phyloP scores from a whole-genome alignment of 2,329 filamentous ascomycete genomes.

The Hymenoscyphus scutula region DNA sequence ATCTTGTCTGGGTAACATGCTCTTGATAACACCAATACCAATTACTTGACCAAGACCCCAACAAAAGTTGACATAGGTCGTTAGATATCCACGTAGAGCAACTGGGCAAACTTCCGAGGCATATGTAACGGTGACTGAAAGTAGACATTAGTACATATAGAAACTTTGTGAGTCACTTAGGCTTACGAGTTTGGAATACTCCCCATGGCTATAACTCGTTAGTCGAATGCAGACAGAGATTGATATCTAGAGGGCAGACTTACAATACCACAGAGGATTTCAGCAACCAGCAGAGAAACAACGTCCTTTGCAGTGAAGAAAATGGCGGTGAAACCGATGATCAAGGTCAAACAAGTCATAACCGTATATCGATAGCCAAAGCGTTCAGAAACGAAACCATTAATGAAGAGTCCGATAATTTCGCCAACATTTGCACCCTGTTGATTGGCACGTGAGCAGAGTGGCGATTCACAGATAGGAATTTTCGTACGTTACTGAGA shows the following conservation, averaged over 20 bases:
- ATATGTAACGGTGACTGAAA: conserved; percentile 36
- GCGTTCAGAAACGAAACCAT: conserved; percentile 49
- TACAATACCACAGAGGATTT: conserved; percentile 49
- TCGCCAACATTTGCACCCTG: conserved; percentile 36
- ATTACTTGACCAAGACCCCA: conserved; percentile 53
- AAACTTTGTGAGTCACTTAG: not conserved
- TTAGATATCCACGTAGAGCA: conserved; percentile 53
- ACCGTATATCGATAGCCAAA: conserved; percentile 52
- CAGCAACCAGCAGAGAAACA: conserved; percentile 46
- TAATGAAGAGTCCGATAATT: conserved; percentile 50
- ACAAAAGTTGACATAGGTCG: conserved; percentile 56
- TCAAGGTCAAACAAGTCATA: conserved; percentile 44
- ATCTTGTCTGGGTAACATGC: conserved; percentile 44
- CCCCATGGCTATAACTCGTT: conserved; percentile 40
- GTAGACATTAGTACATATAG: conserved; percentile 7
- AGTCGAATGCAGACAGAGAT: conserved; percentile 6
- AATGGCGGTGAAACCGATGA: conserved; percentile 48
- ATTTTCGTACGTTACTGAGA: conserved; percentile 32
- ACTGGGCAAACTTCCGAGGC: conserved; percentile 54
- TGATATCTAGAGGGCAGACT: conserved; percentile 8
- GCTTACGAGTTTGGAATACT: conserved; percentile 46
- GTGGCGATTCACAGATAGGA: not conserved
- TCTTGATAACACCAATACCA: conserved; percentile 49
- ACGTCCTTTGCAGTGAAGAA: conserved; percentile 51
- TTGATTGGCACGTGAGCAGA: conserved; percentile 7